Conservation (phyloP, 805 yeast genomes). For the Teunomyces lycoperdinae region DNA sequence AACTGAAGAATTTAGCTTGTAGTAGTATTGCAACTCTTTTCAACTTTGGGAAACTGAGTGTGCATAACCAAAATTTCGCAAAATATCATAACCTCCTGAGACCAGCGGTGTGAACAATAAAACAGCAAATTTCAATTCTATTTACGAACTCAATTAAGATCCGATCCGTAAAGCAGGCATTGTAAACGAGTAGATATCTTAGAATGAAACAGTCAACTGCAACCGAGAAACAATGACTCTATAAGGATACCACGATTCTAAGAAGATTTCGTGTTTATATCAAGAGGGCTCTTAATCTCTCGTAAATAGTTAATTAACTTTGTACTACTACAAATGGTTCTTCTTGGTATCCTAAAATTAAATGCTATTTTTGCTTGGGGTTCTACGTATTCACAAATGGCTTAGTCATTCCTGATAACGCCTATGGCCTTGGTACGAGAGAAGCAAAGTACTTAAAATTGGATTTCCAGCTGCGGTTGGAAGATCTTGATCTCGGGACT, state of each 20-base stretch:
- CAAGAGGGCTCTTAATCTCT: neutral
- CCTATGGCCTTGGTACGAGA: neutral
- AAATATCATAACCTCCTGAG: neutral
- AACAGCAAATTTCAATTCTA: neutral
- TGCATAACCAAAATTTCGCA: neutral
- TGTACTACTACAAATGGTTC: neutral
- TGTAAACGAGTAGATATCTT: neutral
- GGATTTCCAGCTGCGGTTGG: neutral
- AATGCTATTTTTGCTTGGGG: neutral
- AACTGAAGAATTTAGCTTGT: too few relatives aligned
- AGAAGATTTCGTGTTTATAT: neutral
- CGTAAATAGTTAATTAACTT: neutral
- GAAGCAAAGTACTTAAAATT: neutral
- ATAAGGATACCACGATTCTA: neutral
- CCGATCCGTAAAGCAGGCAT: neutral
- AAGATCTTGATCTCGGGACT: too few relatives aligned
- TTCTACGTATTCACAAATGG: neutral
- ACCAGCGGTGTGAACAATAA: neutral
- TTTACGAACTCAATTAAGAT: neutral
- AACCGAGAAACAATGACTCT: neutral
- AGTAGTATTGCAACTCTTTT: too few relatives aligned
- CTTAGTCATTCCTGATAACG: neutral
- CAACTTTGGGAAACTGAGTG: neutral
- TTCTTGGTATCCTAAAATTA: neutral
- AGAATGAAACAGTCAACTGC: neutral